Evolutionary conservation across 139 green algal genomes (phyloP), one percentile per base, ranked within the genome.

Genomic region (Yamagishiella unicocca): DNA sequence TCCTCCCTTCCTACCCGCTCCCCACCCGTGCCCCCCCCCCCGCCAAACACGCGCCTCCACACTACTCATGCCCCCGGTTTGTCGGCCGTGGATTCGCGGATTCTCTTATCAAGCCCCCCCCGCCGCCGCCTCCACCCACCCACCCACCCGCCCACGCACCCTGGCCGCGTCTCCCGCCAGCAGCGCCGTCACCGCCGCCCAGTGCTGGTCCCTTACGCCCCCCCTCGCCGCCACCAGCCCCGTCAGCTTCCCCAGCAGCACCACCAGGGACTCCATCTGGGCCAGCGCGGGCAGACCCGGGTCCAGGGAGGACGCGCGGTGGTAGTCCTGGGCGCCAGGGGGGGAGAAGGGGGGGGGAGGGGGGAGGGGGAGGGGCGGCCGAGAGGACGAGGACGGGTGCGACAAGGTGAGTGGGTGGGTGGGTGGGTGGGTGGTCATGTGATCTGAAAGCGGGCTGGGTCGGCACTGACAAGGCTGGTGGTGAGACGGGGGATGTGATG

Each of bases 201-300:
- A 83, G 31, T 67, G 50, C 53, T 24, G 5, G 38, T 82, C 46
- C 31, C 31, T 21, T 12, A 82, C 38, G 9, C 77, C 77, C 2
- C 77, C 86, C 38, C 74, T 27, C 7, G 14, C 73, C 42, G 64
- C 66, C 46, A 90, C 77, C 77, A 90, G 86, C n/a, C 53, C 55
- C 24, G 66, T 21, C 67, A 90, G 86, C 67, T 87, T 66, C 22
- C 55, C 31, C 38, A 90, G 67, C 64, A 90, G 67, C 33, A 50
- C 40, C 53, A 87, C 27, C 53, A 90, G 66, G 4, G 50, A 58
- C 37, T 87, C 77, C 12, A 58, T 45, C 78, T 90, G 76, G 0
- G 76, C 27, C 4, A 46, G 38, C 17, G 33, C 72, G n/a, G 84
- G 74, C 62, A 89, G 84, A 0, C 37, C 31, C 6, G 84, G 74